Evolutionary conservation across 2,329 filamentous ascomycete genomes (phyloP).

Genomic region (Cladosporium sp.): DNA sequence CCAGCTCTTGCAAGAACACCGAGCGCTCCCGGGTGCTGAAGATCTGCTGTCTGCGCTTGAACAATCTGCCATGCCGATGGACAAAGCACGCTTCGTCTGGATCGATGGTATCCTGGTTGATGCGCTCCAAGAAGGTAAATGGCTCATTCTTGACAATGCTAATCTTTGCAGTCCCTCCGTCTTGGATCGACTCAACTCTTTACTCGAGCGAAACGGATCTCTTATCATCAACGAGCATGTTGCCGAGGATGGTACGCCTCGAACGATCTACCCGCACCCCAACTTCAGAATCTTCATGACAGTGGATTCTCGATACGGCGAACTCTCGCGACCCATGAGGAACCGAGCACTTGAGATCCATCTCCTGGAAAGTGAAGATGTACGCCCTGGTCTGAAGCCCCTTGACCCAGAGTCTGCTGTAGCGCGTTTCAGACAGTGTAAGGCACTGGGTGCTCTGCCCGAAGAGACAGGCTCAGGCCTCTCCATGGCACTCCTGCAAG

Average conservation of each 20-base stretch:
- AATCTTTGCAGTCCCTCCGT: constrained; percentile 96
- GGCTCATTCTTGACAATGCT: constrained; percentile 94
- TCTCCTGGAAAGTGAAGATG: constrained; percentile 39
- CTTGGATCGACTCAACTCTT: constrained; percentile 86
- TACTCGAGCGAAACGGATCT: constrained; percentile 84
- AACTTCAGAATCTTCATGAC: constrained; percentile 92
- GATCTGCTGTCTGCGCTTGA: constrained; percentile 14
- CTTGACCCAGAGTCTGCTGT: constrained; percentile 28
- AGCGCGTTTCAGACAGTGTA: constrained; percentile 20
- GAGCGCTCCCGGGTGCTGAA: constrained; percentile 1
- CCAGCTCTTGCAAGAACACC: constrained; percentile 9
- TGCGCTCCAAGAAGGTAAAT: constrained; percentile 78
- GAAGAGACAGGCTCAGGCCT: neutral
- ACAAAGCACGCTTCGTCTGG: constrained; percentile 88
- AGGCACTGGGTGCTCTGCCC: neutral
- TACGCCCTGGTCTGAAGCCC: constrained; percentile 8
- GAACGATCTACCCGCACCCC: constrained; percentile 74
- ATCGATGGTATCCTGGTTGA: constrained; percentile 88
- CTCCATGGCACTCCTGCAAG: constrained; percentile 6
- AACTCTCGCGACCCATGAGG: constrained; percentile 92
- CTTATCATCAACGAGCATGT: constrained; percentile 93
- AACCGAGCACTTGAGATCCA: constrained; percentile 92
- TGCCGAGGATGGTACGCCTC: constrained; percentile 72
- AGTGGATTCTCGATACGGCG: constrained; percentile 85
- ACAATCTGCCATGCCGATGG: constrained; percentile 41